Percentiles rank a stretch among this genome's conserved stretches.
Evolutionary conservation across 2,329 filamentous ascomycete genomes (phyloP).

Genomic region (Ceratocystis huliohia): DNA sequence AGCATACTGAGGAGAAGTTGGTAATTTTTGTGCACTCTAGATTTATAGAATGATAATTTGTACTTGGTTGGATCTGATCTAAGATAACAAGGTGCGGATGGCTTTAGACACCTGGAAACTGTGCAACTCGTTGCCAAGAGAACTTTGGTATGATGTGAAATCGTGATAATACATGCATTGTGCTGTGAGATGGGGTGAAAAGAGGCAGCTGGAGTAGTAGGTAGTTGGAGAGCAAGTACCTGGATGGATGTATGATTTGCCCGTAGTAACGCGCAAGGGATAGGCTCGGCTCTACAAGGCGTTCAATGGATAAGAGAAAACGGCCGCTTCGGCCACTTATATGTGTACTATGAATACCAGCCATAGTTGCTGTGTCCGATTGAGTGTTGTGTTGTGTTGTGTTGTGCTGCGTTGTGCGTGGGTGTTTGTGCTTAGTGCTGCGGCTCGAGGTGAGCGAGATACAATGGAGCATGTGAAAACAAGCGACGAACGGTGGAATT

Average conservation of each 20-base stretch:
- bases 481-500: background rate
- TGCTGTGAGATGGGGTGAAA: too few species aligned
- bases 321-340: background rate
- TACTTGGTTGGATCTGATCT: background rate
- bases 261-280: background rate
- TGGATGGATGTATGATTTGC: background rate
- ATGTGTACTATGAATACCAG: background rate
- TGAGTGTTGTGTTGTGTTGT: background rate
- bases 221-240: too few species aligned
- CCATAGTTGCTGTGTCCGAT: background rate
- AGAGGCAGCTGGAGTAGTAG: too few species aligned
- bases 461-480: background rate
- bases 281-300: too few species aligned
- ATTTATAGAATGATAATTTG: background rate
- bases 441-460: background rate
- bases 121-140: background rate
- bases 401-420: background rate
- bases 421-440: background rate
- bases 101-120: background rate
- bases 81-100: background rate
- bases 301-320: too few species aligned
- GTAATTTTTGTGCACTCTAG: background rate
- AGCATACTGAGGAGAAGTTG: background rate
- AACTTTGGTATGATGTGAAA: background rate
- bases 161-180: background rate